Base-by-base conservation (phyloP, 495 filamentous ascomycete species). In the Evernia prunastri region DNA sequence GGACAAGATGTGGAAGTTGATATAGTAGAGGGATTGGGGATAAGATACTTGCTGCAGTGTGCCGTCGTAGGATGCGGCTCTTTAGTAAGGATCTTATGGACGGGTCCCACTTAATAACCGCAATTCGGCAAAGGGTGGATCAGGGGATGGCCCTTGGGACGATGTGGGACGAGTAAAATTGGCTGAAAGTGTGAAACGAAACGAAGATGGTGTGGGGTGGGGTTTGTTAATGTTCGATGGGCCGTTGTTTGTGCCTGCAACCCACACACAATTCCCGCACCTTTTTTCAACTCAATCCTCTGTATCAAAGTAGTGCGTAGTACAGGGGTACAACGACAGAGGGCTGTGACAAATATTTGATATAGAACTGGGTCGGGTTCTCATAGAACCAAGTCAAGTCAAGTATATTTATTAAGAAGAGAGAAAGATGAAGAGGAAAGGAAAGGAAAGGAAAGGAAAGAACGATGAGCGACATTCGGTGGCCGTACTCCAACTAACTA, bases 41-140 rank as follows among this genome's bases (percentile, higher is more conserved):
- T 11, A 31, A 39, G 25, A 42, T 20, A 17, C 15, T 35, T 56
- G 51, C 36, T 63, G 61, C 61, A 63, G 37, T 63, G 42, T 56
- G 39, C 61, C 61, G 61, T 43, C 61, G 61, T 43, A 63, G 53
- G 40, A 63, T 57, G 61, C 51, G 61, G 61, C 61, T 57, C 61
- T 45, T 45, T 54, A 29, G 51, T 40, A 33, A 57, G 35, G 61
- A 57, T 56, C 61, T 63, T 63, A 63, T 63, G 51, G 53, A 56
- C 51, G 43, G 39, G 39, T 63, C 61, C 61, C 61, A 63, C 61
- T 45, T 57, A 63, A 57, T 63, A 63, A 63, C 51, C 61, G 61
- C 61, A 43, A 61, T n/a, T n/a, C n/a, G n/a, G n/a, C n/a, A n/a
- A n/a, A n/a, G n/a, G 59, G 61, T 63, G 49, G 61, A 63, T 63